Evolutionary conservation across 257 asterid species (phyloP), one percentile per base, ranked within the genome.

Genomic region (Solanum ahanhuiri): DNA sequence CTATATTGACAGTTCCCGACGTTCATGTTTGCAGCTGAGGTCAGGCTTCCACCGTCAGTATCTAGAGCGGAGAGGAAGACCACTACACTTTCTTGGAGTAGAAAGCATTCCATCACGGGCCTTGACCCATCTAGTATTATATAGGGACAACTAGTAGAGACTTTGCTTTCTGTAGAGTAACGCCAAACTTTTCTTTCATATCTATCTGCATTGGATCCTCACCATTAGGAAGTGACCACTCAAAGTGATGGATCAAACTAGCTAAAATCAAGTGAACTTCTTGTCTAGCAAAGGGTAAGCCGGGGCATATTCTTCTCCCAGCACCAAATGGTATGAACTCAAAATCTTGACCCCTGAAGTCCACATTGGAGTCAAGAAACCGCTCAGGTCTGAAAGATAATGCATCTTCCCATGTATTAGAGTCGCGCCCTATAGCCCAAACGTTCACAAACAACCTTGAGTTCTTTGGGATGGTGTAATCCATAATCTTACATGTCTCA

Each of bases 231-330:
- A 82, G 41, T 7, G 90, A 82, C 91, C 94, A 92, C 57, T 92
- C 88, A 17, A 89, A 87, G 60, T 12, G 54, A 51, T 86, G 87
- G 18, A 86, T 48, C 83, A 91, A 66, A 5, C 87, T 23, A 31
- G 91, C 92, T 67, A 92, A 77, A 31, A 88, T 77, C 20, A 88
- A 35, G 43, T 88, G 86, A 14, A 89, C 82, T 6, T 84, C 86
- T 86, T 88, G 87, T 2, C 83, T 23, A 76, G 91, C 95, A 92
- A 92, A 87, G 4, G 88, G 82, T 23, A 89, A 25, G 9, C 95
- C 95, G 0, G 91, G 93, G 73, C 95, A 92, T 41, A 91, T 91
- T 85, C 94, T 92, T 43, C 91, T 85, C 23, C 95, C 94, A 1
- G 91, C 89, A 12, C 93, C 91, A 82, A 92, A 92, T 6, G 95